Evolutionary conservation across 345 rosid species (phyloP), one percentile per base, ranked within the genome.

Genomic region (Carallia pectinifolia): DNA sequence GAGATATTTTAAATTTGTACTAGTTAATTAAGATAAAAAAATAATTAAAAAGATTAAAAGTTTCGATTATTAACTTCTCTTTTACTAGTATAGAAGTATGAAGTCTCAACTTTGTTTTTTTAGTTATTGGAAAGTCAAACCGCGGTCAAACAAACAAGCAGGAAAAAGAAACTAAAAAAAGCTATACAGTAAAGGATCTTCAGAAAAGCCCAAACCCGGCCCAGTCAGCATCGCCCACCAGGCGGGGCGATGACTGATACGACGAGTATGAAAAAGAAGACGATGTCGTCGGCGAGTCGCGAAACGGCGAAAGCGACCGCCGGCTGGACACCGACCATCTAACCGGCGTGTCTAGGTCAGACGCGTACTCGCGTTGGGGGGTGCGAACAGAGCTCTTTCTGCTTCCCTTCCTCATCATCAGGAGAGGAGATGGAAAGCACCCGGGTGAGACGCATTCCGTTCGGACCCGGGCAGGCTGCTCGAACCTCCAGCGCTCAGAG

Each of bases 121-220:
- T 23, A 23, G 23, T 23, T 23, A 0, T 23, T 23, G 23, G 23
- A 44, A 44, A 12, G 60, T 5, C 60, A 56, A 56, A 27, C 31
- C 13, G 31, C 13, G 30, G 59, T 30, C 59, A 56, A 56, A 44
- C 50, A 44, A 3, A 44, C 17, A 44, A 12, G 3, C 50, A 12
- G 0, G 15, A 44, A 12, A 12, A 44, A 40, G 10, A 44, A 8
- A 44, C 0, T 81, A 74, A 71, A 69, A 15, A 68, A 80, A 59
- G 85, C 95, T 4, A 90, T 17, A 58, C 66, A 53, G 9, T 68
- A 69, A 77, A 79, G 90, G 77, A 90, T 89, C 62, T 86, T 82
- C 67, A 91, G 68, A 94, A 91, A 15, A 94, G 81, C 53, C 95
- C 96, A 65, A 86, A 81, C 52, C 87, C 87, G 1, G 88, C 92